Base-by-base conservation (phyloP, 352 stramenopile species). In the Phytopythium kandeliae region DNA sequence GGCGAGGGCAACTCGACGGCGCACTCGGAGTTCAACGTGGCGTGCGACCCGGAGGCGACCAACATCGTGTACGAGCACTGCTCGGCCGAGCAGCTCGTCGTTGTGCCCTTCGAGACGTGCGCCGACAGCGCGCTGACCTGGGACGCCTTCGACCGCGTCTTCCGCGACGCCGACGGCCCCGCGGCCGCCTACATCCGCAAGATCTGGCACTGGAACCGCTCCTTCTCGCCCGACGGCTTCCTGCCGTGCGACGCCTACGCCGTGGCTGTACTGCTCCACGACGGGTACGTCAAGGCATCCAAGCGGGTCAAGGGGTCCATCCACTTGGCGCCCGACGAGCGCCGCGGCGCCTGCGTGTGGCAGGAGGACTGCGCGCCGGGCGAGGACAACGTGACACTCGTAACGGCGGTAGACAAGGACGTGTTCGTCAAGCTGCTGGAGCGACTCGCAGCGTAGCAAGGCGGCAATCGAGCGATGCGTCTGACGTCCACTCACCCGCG, bases 21-120 rank as follows among this genome's bases (percentile, higher is more conserved):
- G 22, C 71, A 90, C 60, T 51, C 74, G 0, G 83, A 93, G 56
- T 93, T 89, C 54, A 93, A 93, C 58, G 77, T 89, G 17, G 75
- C 68, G 36, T 90, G 80, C 54, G 83, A 93, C 58, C 83, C 83
- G 7, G 83, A 93, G 57, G 83, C 83, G 1, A 85, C 80, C 16
- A 61, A 75, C 47, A 91, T 89, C 22, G 71, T 91, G 24, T 78
- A 85, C 40, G 55, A 85, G 59, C 71, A 91, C 60, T 80, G 75
- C 62, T 60, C 38, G 15, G 68, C 77, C 30, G 65, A 71, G 21
- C 80, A 91, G 57, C 63, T 91, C 22, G 51, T 74, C 21, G 70
- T 90, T 30, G 54, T 93, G 55, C 78, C 79, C 13, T 81, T 88
- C 57, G 82, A 93, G 66, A 89, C 78, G 15, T 75, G 54, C 21